Evolutionary conservation across 768 basidiomycete species (phyloP).

Genomic region (Psilocybe cyanescens): DNA sequence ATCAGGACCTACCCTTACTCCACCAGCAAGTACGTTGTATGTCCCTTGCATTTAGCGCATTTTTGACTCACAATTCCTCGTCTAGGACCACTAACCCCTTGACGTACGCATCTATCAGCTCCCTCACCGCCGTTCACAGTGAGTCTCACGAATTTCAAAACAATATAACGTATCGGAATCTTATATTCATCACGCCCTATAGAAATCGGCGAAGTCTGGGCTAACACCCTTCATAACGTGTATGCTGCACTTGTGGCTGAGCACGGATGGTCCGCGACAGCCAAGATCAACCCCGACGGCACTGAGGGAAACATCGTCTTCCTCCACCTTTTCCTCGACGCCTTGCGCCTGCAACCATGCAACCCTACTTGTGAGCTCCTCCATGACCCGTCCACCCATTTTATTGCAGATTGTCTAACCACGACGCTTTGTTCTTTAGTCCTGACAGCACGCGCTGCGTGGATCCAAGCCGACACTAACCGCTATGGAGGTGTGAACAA

Average conservation of each 20-base stretch:
- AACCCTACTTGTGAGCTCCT: slow-evolving; percentile 25
- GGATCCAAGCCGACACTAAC: slow-evolving; percentile 54
- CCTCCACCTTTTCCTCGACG: slow-evolving; percentile 27
- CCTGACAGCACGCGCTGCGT: slow-evolving; percentile 45
- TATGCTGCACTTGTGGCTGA: slow-evolving; percentile 38
- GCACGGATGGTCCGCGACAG: slow-evolving; percentile 37
- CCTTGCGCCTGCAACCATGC: slow-evolving; percentile 25
- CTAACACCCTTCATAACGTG: slow-evolving; percentile 44
- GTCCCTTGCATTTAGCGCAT: background rate
- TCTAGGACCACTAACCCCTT: slow-evolving; percentile 44
- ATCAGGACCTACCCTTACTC: slow-evolving; percentile 63
- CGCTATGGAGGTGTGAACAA: slow-evolving; percentile 47
- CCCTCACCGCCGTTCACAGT: slow-evolving; percentile 47
- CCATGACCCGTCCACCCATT: background rate
- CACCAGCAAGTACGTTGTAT: slow-evolving; percentile 39
- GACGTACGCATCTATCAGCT: slow-evolving; percentile 40
- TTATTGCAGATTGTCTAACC: background rate
- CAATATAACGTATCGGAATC: background rate
- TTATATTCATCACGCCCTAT: too few relatives aligned
- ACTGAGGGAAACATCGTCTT: slow-evolving; percentile 27
- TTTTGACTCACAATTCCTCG: background rate
- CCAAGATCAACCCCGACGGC: slow-evolving; percentile 27
- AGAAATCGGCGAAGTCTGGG: slow-evolving; percentile 59
- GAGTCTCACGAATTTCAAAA: slow-evolving; percentile 18
- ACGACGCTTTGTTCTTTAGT: slow-evolving; percentile 27